These are phyloP conservation scores for Coemansia sp. DNA, from an alignment of 192 early-diverging fungal species.

Conservation along the genomic window DNA sequence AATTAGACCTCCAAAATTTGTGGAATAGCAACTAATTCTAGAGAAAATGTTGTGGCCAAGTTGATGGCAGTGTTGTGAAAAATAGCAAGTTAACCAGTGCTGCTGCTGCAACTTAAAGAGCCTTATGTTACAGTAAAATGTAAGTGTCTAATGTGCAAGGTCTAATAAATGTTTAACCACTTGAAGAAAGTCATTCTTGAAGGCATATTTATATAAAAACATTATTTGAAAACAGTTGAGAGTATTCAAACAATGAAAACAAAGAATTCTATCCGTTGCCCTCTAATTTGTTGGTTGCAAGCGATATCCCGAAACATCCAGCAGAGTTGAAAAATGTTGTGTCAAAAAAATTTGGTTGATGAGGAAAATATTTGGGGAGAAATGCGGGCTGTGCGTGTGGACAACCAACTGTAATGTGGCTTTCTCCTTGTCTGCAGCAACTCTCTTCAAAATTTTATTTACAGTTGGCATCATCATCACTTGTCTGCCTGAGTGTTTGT, in stretches of 20 bases:
- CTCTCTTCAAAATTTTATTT: too few relatives aligned
- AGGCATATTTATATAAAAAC: neutral
- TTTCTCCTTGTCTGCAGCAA: conserved; percentile 6
- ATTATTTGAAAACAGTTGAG: neutral
- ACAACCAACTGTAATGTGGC: conserved; percentile 11
- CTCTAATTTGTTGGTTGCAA: conserved; percentile 3
- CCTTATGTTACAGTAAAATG: too few relatives aligned
- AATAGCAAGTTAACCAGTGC: too few relatives aligned
- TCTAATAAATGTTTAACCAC: too few relatives aligned
- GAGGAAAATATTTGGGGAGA: neutral
- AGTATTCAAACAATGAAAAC: neutral
- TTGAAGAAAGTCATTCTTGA: neutral
- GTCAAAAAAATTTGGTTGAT: conserved; percentile 1
- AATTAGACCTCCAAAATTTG: too few relatives aligned
- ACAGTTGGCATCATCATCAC: too few relatives aligned
- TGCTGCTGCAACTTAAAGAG: too few relatives aligned
- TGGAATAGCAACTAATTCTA: too few relatives aligned
- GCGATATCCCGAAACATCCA: neutral
- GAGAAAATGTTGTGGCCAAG: too few relatives aligned
- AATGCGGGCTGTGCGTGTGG: neutral
- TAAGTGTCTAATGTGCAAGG: too few relatives aligned
- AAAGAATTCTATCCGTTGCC: neutral
- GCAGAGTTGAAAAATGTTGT: too few relatives aligned
- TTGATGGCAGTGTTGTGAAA: too few relatives aligned
- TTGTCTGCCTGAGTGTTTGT: neutral